Conservation (phyloP, 75 land plant genomes). For the Pinus albicaulis region DNA sequence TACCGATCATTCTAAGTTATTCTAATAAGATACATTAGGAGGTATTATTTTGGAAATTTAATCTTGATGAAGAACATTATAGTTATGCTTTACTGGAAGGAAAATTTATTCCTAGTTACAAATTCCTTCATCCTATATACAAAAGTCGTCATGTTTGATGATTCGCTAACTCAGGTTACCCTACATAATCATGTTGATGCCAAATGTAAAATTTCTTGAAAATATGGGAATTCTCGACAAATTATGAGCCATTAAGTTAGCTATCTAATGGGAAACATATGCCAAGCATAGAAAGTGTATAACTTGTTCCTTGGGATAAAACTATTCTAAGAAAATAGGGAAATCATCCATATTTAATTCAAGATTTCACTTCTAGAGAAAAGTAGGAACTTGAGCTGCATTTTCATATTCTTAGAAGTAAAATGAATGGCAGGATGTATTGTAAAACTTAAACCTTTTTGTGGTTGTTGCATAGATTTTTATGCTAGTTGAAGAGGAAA, state of each 20-base stretch:
- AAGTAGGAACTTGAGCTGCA: too few species aligned
- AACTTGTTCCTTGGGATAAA: constrained; percentile 34
- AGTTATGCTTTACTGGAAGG: not conserved
- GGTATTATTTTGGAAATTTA: too few species aligned
- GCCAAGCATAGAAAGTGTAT: constrained; percentile 50
- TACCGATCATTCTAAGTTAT: too few species aligned
- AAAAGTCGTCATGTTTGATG: not conserved
- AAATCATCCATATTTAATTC: constrained; percentile 35
- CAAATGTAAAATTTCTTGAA: constrained; percentile 20
- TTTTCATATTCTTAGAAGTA: not conserved
- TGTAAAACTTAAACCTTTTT: not conserved
- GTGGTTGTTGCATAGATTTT: not conserved
- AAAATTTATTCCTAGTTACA: not conserved
- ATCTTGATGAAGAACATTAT: too few species aligned
- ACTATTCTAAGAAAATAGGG: constrained; percentile 66
- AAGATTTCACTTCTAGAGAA: constrained; percentile 13
- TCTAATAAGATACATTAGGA: too few species aligned
- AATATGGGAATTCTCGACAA: constrained; percentile 76
- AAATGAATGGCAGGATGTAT: not conserved
- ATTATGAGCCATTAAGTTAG: constrained; percentile 55
- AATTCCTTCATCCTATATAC: not conserved
- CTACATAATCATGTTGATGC: not conserved
- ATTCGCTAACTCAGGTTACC: not conserved
- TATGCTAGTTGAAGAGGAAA: constrained; percentile 6
- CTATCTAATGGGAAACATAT: constrained; percentile 61